Evolutionary conservation across 768 basidiomycete species (phyloP).

Genomic region (Suillus fuscotomentosus): DNA sequence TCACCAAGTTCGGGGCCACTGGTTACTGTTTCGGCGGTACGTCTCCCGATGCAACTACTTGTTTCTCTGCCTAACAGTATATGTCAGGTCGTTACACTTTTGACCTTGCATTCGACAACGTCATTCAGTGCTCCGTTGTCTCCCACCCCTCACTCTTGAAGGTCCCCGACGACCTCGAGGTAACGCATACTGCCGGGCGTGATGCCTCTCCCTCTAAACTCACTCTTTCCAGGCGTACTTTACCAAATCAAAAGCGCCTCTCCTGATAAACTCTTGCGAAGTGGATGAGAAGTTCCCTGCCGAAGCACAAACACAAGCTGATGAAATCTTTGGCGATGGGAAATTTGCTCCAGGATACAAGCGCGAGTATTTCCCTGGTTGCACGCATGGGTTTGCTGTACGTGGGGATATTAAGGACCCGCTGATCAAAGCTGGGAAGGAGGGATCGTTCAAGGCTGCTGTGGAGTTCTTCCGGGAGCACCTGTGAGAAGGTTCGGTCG

Average conservation of each 20-base stretch:
- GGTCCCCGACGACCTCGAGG: constrained; percentile 39
- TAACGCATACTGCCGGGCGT: constrained; percentile 3
- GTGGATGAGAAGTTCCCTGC: constrained; percentile 31
- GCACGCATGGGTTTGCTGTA: constrained; percentile 54
- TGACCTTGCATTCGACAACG: constrained; percentile 43
- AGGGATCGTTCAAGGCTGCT: constrained; percentile 57
- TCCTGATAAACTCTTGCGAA: constrained; percentile 43
- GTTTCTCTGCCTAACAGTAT: not conserved
- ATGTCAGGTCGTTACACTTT: constrained; percentile 38
- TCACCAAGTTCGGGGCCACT: constrained; percentile 55
- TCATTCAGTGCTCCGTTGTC: constrained; percentile 37
- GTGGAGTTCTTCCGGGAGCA: constrained; percentile 52
- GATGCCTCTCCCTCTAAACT: not conserved
- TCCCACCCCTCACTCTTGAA: constrained; percentile 47
- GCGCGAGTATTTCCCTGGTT: constrained; percentile 46
- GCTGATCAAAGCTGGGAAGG: constrained; percentile 59
- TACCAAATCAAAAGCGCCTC: constrained; percentile 34
- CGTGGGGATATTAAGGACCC: constrained; percentile 46
- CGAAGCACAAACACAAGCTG: constrained; percentile 32
- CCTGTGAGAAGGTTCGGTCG: constrained; percentile 11
- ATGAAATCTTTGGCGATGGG: constrained; percentile 37
- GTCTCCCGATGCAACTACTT: constrained; percentile 8
- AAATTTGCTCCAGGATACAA: constrained; percentile 44
- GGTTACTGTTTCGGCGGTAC: constrained; percentile 73
- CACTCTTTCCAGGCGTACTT: constrained; percentile 29